phyloP scores from a whole-genome alignment of 495 filamentous ascomycete species.

The Penicillium goetzii region DNA sequence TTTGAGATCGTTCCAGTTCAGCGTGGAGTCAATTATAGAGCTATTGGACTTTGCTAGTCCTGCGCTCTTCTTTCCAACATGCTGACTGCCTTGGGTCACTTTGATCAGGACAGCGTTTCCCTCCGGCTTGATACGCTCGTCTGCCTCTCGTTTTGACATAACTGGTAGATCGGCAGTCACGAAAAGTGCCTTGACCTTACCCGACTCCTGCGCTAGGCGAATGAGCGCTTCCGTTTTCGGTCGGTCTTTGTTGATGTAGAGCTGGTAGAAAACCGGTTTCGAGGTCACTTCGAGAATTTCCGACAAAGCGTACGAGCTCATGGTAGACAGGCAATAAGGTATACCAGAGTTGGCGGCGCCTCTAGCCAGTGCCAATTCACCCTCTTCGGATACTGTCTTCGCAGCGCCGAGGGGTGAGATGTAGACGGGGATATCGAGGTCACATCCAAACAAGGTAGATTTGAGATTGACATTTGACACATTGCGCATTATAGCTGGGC shows the following conservation, averaged over 20 bases:
- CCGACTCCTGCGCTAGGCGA: conserved; percentile 41
- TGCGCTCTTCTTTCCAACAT: conserved; percentile 52
- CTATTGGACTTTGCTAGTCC: conserved; percentile 66
- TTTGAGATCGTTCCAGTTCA: conserved; percentile 76
- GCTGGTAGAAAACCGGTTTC: conserved; percentile 58
- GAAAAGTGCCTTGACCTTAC: conserved; percentile 58
- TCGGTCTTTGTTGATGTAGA: conserved; percentile 73
- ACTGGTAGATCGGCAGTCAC: conserved; percentile 86
- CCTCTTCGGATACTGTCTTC: conserved; percentile 61
- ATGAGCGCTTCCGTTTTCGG: conserved; percentile 57
- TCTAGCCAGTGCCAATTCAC: conserved; percentile 63
- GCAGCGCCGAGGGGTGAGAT: conserved; percentile 73
- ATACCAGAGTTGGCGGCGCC: conserved; percentile 51
- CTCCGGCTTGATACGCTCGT: conserved; percentile 65
- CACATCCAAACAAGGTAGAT: conserved; percentile 59
- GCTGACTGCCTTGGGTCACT: conserved; percentile 55
- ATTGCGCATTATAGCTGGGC: conserved; percentile 71
- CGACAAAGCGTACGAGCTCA: conserved; percentile 58
- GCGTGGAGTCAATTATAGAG: conserved; percentile 64
- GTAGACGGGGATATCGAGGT: conserved; percentile 60
- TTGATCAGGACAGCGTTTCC: conserved; percentile 50
- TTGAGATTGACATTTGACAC: conserved; percentile 53
- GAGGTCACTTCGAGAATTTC: conserved; percentile 56
- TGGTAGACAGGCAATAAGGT: conserved; percentile 52
- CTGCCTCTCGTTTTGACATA: conserved; percentile 83